Evolutionary conservation across 768 basidiomycete genomes (phyloP).

Genomic region (Crassisporium funariophilum): DNA sequence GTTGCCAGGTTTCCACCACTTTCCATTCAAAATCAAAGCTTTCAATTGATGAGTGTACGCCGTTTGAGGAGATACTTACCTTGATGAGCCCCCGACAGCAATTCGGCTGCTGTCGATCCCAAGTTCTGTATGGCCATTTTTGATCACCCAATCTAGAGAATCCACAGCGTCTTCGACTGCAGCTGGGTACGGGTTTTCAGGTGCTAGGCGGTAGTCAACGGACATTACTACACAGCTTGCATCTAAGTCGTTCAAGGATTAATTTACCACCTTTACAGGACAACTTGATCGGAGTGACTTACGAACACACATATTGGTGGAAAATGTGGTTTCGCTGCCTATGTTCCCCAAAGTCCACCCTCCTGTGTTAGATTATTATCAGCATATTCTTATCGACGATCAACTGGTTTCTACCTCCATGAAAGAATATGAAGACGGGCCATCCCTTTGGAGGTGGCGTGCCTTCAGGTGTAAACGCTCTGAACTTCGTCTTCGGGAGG

Average conservation of each 20-base stretch:
- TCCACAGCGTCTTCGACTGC: conserved; percentile 75
- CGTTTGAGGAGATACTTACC: conserved; percentile 38
- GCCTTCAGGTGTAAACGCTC: conserved; percentile 66
- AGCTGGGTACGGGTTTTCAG: conserved; percentile 70
- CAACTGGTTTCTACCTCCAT: conserved; percentile 53
- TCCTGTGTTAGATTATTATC: conserved; percentile 37
- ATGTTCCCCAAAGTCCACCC: conserved; percentile 80
- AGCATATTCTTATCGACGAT: not conserved
- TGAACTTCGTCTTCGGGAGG: conserved; percentile 53
- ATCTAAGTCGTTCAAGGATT: conserved; percentile 33
- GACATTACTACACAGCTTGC: conserved; percentile 64
- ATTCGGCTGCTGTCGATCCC: conserved; percentile 53
- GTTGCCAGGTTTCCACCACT: conserved; percentile 76
- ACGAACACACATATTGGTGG: conserved; percentile 63
- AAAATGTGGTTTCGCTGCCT: conserved; percentile 58
- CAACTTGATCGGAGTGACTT: conserved; percentile 15
- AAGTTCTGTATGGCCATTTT: conserved; percentile 47
- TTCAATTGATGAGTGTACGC: not conserved
- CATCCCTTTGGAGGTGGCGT: conserved; percentile 55
- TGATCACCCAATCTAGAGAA: conserved; percentile 60
- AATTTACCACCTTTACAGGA: not conserved
- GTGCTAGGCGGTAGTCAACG: conserved; percentile 73
- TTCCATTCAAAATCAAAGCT: not conserved
- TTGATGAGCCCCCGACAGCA: conserved; percentile 75
- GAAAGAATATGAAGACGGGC: conserved; percentile 75